A percentile compares a stretch with the other conserved stretches of the same genome.
Evolutionary conservation across 306 rosid genomes (phyloP).

Genomic region (Quercus berberidifolia): DNA sequence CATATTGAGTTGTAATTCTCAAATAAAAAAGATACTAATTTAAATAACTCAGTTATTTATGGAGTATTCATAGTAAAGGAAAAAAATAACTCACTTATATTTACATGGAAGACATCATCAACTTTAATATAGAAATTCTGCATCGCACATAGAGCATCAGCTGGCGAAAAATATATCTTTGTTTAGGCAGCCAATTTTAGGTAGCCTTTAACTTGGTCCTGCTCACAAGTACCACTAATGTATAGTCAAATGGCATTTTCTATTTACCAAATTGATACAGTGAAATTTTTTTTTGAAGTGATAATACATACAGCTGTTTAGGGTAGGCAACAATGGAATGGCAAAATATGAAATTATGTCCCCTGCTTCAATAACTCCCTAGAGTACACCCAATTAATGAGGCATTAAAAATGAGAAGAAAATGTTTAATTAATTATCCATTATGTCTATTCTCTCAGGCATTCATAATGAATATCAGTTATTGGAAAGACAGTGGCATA

Average conservation of each 20-base stretch:
- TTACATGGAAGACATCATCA: conserved; percentile 94
- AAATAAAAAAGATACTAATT: not conserved
- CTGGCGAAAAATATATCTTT: conserved; percentile 79
- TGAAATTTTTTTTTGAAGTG: not conserved
- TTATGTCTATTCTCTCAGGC: not conserved
- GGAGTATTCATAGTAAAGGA: not conserved
- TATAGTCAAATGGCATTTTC: conserved; percentile 9
- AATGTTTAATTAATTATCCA: conserved; percentile 8
- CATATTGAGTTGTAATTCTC: not conserved
- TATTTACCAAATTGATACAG: not conserved
- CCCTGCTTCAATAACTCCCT: conserved; percentile 97
- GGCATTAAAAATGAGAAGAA: conserved; percentile 51
- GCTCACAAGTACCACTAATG: conserved; percentile 12
- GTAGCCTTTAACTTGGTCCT: conserved; percentile 98
- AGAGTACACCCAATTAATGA: conserved; percentile 82
- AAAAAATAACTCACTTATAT: conserved; percentile 56
- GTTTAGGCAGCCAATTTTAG: conserved; percentile 96
- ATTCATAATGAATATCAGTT: no score
- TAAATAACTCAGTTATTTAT: not conserved
- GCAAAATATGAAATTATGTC: conserved; percentile 33
- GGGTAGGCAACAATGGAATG: not conserved
- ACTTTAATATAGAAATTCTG: conserved; percentile 96
- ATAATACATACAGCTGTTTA: not conserved
- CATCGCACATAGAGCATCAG: conserved; percentile 85
- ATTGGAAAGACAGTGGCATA: no score